A percentile compares a stretch with the other conserved stretches of the same genome.
phyloP scores from a whole-genome alignment of 78 protist species.

The Chrysochromulina tobinii region DNA sequence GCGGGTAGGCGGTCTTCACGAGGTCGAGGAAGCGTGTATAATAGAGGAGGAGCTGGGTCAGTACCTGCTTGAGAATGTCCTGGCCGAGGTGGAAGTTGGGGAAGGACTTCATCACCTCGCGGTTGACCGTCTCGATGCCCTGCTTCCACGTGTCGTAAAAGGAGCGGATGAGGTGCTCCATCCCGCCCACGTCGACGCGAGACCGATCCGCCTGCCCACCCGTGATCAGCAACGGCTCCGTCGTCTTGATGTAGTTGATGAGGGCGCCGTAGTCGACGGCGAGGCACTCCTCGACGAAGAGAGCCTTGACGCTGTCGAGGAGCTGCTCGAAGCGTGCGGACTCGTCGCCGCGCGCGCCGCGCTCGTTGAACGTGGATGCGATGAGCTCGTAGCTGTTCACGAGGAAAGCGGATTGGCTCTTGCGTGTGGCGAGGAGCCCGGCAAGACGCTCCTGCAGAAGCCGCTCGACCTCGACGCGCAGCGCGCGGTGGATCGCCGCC shows the following conservation, averaged over 20 bases:
- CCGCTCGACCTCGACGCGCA: neutral
- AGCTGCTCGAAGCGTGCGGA: neutral
- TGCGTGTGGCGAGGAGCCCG: neutral
- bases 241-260: neutral
- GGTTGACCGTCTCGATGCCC: constrained; percentile 5
- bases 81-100: neutral
- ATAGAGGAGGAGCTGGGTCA: constrained; percentile 29
- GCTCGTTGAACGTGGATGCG: neutral
- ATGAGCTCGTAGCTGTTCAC: constrained; percentile 48
- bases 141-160: neutral
- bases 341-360: constrained; percentile 25
- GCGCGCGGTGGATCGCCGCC: neutral
- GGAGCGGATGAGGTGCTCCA: neutral
- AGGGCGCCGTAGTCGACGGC: neutral
- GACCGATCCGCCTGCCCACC: neutral
- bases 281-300: constrained; percentile 29
- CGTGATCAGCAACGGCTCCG: neutral
- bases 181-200: neutral
- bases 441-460: neutral
- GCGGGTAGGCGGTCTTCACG: neutral
- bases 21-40: constrained; percentile 43
- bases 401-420: constrained; percentile 7
- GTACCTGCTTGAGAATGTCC: constrained; percentile 31
- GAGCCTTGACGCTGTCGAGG: neutral
- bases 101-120: constrained; percentile 14